Evolutionary conservation across 2,329 filamentous ascomycete species (phyloP).

Genomic region (Pezicula rhizophila): DNA sequence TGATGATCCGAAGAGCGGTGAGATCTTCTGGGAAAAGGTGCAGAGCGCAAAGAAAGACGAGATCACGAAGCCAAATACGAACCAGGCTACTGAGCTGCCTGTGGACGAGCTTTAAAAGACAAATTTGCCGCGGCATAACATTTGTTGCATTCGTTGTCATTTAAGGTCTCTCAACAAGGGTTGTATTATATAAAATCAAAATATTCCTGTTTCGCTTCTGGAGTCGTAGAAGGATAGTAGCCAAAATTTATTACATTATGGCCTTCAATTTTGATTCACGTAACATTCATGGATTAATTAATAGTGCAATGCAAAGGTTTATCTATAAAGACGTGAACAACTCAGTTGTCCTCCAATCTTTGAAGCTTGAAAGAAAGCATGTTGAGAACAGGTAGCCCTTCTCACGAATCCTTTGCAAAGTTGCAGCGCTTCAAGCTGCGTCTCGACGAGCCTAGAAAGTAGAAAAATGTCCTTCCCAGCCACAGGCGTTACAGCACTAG

Average conservation of each 20-base stretch:
- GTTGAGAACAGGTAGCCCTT: no score
- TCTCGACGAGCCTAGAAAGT: no score
- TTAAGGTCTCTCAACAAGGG: not conserved
- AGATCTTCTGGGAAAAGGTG: slow-evolving; percentile 57
- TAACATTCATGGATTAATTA: not conserved
- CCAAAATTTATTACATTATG: not conserved
- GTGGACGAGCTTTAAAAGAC: not conserved
- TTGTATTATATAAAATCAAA: not conserved
- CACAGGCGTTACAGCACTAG: no score
- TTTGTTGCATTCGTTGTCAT: not conserved
- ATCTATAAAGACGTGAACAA: not conserved
- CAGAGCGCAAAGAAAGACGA: slow-evolving; percentile 56
- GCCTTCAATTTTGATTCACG: not conserved
- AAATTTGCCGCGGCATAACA: not conserved
- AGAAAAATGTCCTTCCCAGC: no score
- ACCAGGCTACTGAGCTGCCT: not conserved
- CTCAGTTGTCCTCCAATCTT: not conserved
- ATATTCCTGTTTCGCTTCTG: not conserved
- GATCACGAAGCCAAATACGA: slow-evolving; percentile 31
- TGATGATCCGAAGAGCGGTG: slow-evolving; percentile 52
- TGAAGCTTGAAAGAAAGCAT: not conserved
- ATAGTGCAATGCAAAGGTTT: not conserved
- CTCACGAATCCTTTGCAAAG: no score
- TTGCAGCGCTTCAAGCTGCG: no score
- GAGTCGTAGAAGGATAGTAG: not conserved